Evolutionary conservation across 2,329 filamentous ascomycete genomes (phyloP), one percentile per base, ranked within the genome.

Genomic region (Hymenoscyphus repandus): DNA sequence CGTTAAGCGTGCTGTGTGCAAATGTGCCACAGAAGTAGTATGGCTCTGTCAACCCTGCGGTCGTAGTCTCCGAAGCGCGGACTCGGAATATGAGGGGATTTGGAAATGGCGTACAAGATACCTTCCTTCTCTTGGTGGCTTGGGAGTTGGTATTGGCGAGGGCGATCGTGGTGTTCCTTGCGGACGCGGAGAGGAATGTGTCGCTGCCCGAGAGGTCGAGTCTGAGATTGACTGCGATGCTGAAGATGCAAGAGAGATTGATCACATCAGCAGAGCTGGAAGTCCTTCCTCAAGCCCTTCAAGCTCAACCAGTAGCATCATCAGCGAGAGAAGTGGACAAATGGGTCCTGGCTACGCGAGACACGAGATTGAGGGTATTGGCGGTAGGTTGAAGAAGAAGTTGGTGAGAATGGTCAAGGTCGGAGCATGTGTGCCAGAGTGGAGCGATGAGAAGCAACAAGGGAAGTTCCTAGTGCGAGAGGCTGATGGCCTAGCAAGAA

Each of bases 51-150:
- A 87, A 56, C 83, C 86, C 1, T 96, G 92, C 60, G 90, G 90
- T 1, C 80, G 85, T 54, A 79, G 80, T 49, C 82, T 95, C 47
- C 75, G 80, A 20, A 75, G 71, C 36, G 73, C 76, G 17, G 81
- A 85, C 59, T 69, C 73, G 47, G 77, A 82, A 50, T 85, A 85
- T 54, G 73, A 75, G 61, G 70, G 75, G 3, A 88, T 91, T 49
- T 96, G 91, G 90, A 86, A 82, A 55, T 96, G 91, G 91, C 84
- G 91, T 45, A 88, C 82, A 37, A 82, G 89, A 20, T 96, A 96
- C 66, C 85, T 85, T 34, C 86, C 89, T 58, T 83, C 89, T 0
- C 86, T 91, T 2, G 84, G 83, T 17, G 88, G 89, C 2, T 75
- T 95, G 0, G 90, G 90, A 20, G 91, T 88, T 0, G 91, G 91